These are phyloP conservation scores for Boeremia exigua DNA, from an alignment of 2,329 filamentous ascomycete species.

Conservation along the genomic window DNA sequence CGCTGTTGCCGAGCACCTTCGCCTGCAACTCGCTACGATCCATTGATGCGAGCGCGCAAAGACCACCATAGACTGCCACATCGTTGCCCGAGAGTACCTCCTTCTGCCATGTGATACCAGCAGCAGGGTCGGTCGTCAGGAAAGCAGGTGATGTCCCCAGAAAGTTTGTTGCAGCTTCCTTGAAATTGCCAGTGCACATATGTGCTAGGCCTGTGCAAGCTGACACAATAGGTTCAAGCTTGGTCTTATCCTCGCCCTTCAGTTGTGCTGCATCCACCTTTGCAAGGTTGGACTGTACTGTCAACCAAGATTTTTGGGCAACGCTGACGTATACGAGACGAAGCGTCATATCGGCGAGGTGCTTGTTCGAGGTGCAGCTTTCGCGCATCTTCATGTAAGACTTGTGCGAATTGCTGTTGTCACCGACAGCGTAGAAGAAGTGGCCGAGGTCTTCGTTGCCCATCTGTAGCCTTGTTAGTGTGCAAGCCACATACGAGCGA, in stretches of 20 bases:
- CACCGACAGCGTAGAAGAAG: slow-evolving; percentile 80
- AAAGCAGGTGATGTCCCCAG: slow-evolving; percentile 64
- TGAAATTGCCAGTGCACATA: slow-evolving; percentile 63
- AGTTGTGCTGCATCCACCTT: slow-evolving; percentile 60
- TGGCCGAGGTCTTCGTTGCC: slow-evolving; percentile 90
- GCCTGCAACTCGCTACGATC: slow-evolving; percentile 75
- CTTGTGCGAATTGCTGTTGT: slow-evolving; percentile 74
- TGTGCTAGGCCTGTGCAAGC: slow-evolving; percentile 67
- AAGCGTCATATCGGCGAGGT: slow-evolving; percentile 82
- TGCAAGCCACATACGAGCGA: neutral
- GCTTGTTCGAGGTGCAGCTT: slow-evolving; percentile 81
- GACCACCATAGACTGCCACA: slow-evolving; percentile 86
- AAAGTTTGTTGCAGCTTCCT: slow-evolving; percentile 75
- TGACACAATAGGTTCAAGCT: slow-evolving; percentile 69
- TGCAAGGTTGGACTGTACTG: slow-evolving; percentile 66
- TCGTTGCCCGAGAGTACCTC: slow-evolving; percentile 83
- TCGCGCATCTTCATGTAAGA: slow-evolving; percentile 87
- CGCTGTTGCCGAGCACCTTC: slow-evolving; percentile 80
- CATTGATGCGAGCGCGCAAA: slow-evolving; percentile 91
- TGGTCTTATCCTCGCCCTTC: slow-evolving; percentile 64
- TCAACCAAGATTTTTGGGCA: slow-evolving; percentile 78
- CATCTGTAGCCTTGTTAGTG: slow-evolving; percentile 66
- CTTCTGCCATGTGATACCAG: slow-evolving; percentile 65
- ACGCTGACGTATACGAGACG: slow-evolving; percentile 78
- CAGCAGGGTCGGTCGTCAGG: slow-evolving; percentile 49